Conservation (phyloP, 2,329 filamentous ascomycete genomes). For the Pseudocercospora eumusae region DNA sequence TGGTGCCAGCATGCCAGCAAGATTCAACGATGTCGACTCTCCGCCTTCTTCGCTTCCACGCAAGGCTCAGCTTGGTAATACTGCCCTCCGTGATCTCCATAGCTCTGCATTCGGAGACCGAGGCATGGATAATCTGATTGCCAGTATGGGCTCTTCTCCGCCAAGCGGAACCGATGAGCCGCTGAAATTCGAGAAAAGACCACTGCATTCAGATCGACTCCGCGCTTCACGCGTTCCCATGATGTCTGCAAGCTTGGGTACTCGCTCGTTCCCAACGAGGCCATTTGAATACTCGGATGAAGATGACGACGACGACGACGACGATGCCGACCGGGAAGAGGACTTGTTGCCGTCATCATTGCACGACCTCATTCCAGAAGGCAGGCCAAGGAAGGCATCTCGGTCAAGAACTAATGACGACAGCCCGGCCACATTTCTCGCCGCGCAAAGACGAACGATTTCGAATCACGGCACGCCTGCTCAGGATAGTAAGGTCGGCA, state of each 20-base stretch:
- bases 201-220: conserved; percentile 67
- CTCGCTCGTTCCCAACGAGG: conserved; percentile 37
- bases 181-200: conserved; percentile 65
- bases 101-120: conserved; percentile 68
- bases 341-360: conserved; percentile 77
- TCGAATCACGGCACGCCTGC: conserved; percentile 44
- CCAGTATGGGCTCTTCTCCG: conserved; percentile 58
- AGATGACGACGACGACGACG: conserved; percentile 64
- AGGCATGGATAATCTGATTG: conserved; percentile 46
- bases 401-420: conserved; percentile 58
- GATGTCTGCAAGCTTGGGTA: conserved; percentile 62
- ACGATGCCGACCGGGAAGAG: conserved; percentile 76
- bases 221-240: conserved; percentile 53
- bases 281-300: conserved; percentile 54
- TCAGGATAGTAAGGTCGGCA: conserved; percentile 46
- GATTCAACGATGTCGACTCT: conserved; percentile 79
- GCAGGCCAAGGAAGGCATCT: conserved; percentile 61
- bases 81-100: conserved; percentile 59
- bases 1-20: conserved; percentile 87
- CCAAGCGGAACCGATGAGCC: conserved; percentile 66
- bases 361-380: conserved; percentile 64
- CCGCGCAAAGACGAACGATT: conserved; percentile 43
- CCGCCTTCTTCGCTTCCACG: conserved; percentile 68
- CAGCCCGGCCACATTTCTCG: conserved; percentile 40
- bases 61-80: conserved; percentile 41